phyloP scores from a whole-genome alignment of 169 alveolate genomes.

The Babesia sp. region DNA sequence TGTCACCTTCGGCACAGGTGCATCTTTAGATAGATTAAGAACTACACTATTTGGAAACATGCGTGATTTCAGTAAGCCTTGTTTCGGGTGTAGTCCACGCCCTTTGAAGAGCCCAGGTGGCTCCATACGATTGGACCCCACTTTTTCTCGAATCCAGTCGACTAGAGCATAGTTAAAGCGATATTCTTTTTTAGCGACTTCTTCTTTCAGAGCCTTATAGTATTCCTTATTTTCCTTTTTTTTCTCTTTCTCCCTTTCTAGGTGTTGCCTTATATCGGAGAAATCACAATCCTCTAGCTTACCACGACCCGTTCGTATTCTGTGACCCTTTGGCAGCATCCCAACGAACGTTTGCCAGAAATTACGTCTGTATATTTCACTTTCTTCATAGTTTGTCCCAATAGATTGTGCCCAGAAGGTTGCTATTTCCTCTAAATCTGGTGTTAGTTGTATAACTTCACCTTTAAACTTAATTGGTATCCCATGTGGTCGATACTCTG shows the following conservation, averaged over 20 bases:
- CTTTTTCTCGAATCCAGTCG: conserved; percentile 88
- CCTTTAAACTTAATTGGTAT: conserved; percentile 87
- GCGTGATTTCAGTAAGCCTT: conserved; percentile 88
- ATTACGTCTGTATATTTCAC: conserved; percentile 88
- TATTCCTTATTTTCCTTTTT: conserved; percentile 83
- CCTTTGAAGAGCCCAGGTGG: conserved; percentile 99
- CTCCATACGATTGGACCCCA: conserved; percentile 91
- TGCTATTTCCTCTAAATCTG: conserved; percentile 97
- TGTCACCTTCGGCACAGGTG: conserved; percentile 94
- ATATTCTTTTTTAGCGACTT: conserved; percentile 70
- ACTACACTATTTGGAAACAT: conserved; percentile 93
- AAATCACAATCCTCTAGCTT: conserved; percentile 87
- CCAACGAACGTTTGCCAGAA: conserved; percentile 84
- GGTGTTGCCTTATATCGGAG: conserved; percentile 83
- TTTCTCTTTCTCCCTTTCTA: conserved; percentile 81
- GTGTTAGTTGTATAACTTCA: conserved; percentile 81
- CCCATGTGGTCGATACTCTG: conserved; percentile 86
- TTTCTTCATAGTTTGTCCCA: conserved; percentile 91
- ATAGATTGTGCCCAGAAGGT: conserved; percentile 92
- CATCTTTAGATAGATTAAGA: conserved; percentile 91
- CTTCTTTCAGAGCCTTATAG: conserved; percentile 79
- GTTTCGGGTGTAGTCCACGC: conserved; percentile 99
- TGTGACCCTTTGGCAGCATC: conserved; percentile 69
- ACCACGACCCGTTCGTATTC: conserved; percentile 56
- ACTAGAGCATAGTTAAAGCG: conserved; percentile 81